A percentile compares a stretch with the other conserved stretches of the same genome.
Evolutionary conservation across 495 filamentous ascomycete species (phyloP).

Genomic region (Darksidea phi): DNA sequence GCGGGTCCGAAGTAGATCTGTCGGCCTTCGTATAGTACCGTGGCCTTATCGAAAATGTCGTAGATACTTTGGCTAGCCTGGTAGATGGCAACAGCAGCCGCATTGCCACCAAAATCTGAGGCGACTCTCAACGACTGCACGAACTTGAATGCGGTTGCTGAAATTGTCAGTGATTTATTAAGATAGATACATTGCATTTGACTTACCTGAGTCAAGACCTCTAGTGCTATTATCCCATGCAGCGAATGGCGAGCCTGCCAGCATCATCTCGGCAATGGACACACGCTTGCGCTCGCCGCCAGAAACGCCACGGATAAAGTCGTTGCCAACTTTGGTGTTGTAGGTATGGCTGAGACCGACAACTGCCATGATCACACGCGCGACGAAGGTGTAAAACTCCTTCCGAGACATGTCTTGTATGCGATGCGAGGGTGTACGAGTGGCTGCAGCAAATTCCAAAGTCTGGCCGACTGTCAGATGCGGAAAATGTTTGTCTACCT

Average conservation of each 20-base stretch:
- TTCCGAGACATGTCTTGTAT: slow-evolving; percentile 24
- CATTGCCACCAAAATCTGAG: slow-evolving; percentile 28
- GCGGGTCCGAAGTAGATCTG: slow-evolving; percentile 42
- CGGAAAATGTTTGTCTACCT: slow-evolving; percentile 45
- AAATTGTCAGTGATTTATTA: slow-evolving; percentile 40
- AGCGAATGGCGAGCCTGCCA: slow-evolving; percentile 45
- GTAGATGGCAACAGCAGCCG: slow-evolving; percentile 75
- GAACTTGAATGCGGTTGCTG: slow-evolving; percentile 38
- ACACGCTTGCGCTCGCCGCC: slow-evolving; percentile 46
- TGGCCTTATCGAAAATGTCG: slow-evolving; percentile 41
- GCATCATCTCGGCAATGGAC: slow-evolving; percentile 40
- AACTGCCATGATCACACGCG: slow-evolving; percentile 42
- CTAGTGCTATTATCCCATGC: slow-evolving; percentile 45
- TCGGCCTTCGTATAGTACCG: slow-evolving; percentile 42
- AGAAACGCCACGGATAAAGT: slow-evolving; percentile 42
- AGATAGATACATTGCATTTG: slow-evolving; percentile 30
- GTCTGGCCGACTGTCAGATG: slow-evolving; percentile 41
- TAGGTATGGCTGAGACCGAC: slow-evolving; percentile 42
- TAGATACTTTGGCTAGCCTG: slow-evolving; percentile 67
- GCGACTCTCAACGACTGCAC: slow-evolving; percentile 38
- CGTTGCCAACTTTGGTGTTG: slow-evolving; percentile 45
- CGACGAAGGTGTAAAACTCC: slow-evolving; percentile 33
- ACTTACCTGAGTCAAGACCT: slow-evolving; percentile 42
- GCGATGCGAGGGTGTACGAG: slow-evolving; percentile 44
- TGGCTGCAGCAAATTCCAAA: slow-evolving; percentile 40